Conservation (phyloP, 306 rosid genomes). For the Cucurbita pepo region DNA sequence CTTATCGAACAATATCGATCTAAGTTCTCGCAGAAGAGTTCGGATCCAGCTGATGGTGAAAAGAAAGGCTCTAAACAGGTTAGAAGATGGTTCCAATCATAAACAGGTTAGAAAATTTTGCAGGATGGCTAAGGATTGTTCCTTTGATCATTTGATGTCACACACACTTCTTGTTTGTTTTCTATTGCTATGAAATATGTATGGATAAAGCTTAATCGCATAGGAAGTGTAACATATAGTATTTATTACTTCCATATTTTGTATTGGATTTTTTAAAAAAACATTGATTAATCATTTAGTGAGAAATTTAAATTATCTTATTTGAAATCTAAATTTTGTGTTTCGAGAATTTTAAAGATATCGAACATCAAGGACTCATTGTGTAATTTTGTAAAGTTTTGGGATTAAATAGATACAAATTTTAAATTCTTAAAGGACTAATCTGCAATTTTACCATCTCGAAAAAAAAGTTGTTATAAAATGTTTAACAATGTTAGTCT, state of each 20-base stretch:
- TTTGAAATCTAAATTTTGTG: no score
- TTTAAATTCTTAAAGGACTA: no score
- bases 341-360: no score
- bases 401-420: no score
- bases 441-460: no score
- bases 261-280: background rate
- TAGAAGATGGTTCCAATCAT: slow-evolving; percentile 70
- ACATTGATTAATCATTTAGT: no score
- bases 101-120: background rate
- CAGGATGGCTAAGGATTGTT: background rate
- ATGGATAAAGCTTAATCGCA: background rate
- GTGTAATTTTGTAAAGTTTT: no score
- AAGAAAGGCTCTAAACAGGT: slow-evolving; percentile 41
- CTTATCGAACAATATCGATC: slow-evolving; percentile 76
- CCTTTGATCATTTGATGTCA: background rate
- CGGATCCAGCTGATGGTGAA: slow-evolving; percentile 29
- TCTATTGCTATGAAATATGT: background rate
- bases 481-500: no score
- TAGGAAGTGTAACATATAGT: background rate
- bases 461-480: no score
- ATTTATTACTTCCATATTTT: background rate
- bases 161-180: background rate
- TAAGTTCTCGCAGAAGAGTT: slow-evolving; percentile 37
- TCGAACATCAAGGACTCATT: no score
- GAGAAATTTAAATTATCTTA: no score